phyloP scores from a whole-genome alignment of 2,329 filamentous ascomycete species.

The Aspergillus phoenicis region DNA sequence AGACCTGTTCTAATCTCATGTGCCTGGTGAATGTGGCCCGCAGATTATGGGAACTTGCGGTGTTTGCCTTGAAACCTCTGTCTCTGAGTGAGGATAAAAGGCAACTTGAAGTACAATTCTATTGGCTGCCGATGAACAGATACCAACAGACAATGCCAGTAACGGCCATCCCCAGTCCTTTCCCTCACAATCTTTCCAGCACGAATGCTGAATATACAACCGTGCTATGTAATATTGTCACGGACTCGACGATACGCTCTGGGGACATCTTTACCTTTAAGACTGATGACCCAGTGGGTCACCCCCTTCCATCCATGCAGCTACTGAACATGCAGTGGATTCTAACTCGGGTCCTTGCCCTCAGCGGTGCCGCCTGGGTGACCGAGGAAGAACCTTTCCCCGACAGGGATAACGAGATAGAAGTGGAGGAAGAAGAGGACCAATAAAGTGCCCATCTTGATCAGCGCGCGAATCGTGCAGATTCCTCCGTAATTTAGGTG shows the following conservation, averaged over 20 bases:
- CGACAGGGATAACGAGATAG: too few relatives aligned
- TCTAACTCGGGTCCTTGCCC: not conserved
- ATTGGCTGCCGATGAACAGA: not conserved
- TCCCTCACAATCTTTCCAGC: not conserved
- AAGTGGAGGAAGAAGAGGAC: too few relatives aligned
- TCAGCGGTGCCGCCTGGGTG: not conserved
- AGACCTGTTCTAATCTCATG: not conserved
- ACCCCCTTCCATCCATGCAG: not conserved
- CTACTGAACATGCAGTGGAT: not conserved
- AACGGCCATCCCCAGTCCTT: not conserved
- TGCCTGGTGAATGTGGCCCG: not conserved
- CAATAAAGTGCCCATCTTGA: too few relatives aligned
- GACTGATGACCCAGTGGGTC: not conserved
- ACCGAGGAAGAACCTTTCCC: too few relatives aligned
- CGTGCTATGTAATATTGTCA: not conserved
- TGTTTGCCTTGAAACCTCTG: not conserved
- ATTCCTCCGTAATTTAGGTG: too few relatives aligned
- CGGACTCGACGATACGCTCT: not conserved
- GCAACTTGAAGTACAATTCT: not conserved
- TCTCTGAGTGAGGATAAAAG: not conserved
- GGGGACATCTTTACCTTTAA: not conserved
- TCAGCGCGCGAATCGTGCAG: too few relatives aligned
- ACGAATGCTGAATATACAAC: not conserved
- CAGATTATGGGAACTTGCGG: not conserved
- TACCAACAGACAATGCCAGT: not conserved